These are phyloP conservation scores for Hura crepitans DNA, from an alignment of 441 rosid species.

Conservation along the genomic window DNA sequence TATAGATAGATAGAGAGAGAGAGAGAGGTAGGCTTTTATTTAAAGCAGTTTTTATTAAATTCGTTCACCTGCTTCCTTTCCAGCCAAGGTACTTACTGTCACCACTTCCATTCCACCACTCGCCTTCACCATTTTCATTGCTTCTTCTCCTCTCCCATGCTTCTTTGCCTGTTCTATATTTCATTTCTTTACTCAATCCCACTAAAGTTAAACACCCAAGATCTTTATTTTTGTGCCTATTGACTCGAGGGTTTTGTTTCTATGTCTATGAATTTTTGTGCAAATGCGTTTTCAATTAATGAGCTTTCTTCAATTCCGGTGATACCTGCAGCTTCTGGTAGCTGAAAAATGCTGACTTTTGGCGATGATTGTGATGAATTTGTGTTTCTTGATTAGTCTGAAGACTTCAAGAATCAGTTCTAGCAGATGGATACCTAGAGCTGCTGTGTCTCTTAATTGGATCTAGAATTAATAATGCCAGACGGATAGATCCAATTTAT, in stretches of 20 bases:
- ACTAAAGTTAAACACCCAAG: conserved; percentile 20
- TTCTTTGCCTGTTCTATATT: conserved; percentile 18
- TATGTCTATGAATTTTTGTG: conserved; percentile 13
- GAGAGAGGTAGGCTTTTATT: neutral
- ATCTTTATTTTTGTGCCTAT: conserved; percentile 25
- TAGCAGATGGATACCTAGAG: conserved; percentile 23
- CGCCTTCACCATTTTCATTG: conserved; percentile 17
- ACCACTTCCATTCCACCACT: conserved; percentile 23
- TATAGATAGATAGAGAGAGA: conserved; percentile 13
- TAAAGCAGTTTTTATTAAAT: conserved; percentile 30
- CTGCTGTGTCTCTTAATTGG: conserved; percentile 24
- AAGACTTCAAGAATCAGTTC: conserved; percentile 8
- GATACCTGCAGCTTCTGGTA: conserved; percentile 1
- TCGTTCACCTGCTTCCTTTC: conserved; percentile 54
- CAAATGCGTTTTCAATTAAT: conserved; percentile 6
- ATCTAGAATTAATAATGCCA: conserved; percentile 56
- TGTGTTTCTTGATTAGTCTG: conserved; percentile 22
- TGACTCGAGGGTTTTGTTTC: neutral
- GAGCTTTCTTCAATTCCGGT: conserved; percentile 26
- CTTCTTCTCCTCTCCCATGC: conserved; percentile 19
- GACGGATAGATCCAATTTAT: conserved; percentile 47
- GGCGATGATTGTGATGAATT: conserved; percentile 30
- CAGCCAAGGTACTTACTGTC: conserved; percentile 47
- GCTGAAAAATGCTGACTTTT: conserved; percentile 34
- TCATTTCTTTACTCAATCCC: conserved; percentile 35